phyloP scores from a whole-genome alignment of 805 yeast species.

The Wickerhamomyces sydowiorum region DNA sequence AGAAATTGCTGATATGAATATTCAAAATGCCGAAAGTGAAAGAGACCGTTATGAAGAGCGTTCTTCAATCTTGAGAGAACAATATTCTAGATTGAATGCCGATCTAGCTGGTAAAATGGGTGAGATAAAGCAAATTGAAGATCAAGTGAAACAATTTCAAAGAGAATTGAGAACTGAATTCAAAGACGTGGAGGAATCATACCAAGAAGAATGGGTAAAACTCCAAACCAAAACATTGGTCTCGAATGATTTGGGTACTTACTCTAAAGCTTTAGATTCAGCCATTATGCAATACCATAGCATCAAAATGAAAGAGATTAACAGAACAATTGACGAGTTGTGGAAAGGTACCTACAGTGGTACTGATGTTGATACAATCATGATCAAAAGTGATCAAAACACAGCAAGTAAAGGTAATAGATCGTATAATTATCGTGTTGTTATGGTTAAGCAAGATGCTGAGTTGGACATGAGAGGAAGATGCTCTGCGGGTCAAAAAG shows the following conservation, averaged over 20 bases:
- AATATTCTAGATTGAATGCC: slow-evolving; percentile 52
- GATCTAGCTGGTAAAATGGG: slow-evolving; percentile 75
- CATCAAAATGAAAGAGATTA: slow-evolving; percentile 88
- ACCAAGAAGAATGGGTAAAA: slow-evolving; percentile 66
- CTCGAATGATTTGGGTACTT: slow-evolving; percentile 75
- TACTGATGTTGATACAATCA: slow-evolving; percentile 88
- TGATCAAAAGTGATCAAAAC: slow-evolving; percentile 73
- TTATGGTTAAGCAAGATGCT: slow-evolving; percentile 87
- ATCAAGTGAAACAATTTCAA: slow-evolving; percentile 52
- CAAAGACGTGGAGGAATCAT: slow-evolving; percentile 55
- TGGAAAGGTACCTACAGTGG: slow-evolving; percentile 96
- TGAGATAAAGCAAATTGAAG: slow-evolving; percentile 76
- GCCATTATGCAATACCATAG: slow-evolving; percentile 93
- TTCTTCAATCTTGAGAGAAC: slow-evolving; percentile 42
- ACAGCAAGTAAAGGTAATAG: slow-evolving; percentile 37
- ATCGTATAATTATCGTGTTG: slow-evolving; percentile 87
- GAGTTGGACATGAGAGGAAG: slow-evolving; percentile 98
- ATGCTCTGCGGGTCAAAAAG: slow-evolving; percentile 97
- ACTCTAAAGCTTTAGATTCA: slow-evolving; percentile 79
- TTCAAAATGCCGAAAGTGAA: slow-evolving; percentile 52
- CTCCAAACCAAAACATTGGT: slow-evolving; percentile 71
- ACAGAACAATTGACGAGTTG: slow-evolving; percentile 77
- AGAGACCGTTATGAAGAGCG: slow-evolving; percentile 56
- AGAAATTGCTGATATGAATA: slow-evolving; percentile 41
- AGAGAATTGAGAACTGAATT: slow-evolving; percentile 68